These are phyloP conservation scores for Magnolia changhungtana DNA, from an alignment of 164 flowering plant genomes.

Conservation along the genomic window DNA sequence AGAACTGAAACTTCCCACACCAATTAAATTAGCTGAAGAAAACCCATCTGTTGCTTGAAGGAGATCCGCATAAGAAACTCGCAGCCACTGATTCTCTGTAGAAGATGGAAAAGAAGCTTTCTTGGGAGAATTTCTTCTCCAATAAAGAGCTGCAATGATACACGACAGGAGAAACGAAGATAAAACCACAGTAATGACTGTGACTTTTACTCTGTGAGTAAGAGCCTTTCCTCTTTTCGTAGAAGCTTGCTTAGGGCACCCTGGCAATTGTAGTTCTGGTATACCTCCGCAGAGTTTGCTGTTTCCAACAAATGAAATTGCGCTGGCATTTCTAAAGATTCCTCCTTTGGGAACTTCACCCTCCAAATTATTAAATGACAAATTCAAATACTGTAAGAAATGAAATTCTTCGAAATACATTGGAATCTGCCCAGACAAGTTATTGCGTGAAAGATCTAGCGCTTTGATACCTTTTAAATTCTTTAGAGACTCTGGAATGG, in stretches of 20 bases:
- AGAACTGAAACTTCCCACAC: constrained; percentile 6
- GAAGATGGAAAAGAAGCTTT: background rate
- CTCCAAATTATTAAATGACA: constrained; percentile 28
- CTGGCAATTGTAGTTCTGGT: constrained; percentile 11
- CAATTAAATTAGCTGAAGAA: background rate
- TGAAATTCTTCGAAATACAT: constrained; percentile 7
- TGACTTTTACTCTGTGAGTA: background rate
- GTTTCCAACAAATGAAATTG: constrained; percentile 18
- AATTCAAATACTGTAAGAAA: constrained; percentile 16
- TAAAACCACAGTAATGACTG: constrained; percentile 3
- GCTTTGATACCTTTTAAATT: constrained; percentile 7
- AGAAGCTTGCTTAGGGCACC: constrained; percentile 9
- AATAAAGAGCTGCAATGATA: background rate
- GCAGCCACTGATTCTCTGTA: background rate
- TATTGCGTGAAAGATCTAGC: constrained; percentile 24
- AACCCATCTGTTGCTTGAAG: constrained; percentile 2
- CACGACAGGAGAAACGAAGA: background rate
- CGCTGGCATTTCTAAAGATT: constrained; percentile 21
- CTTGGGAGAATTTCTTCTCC: background rate
- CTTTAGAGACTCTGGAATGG: constrained; percentile 19
- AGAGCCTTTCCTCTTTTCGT: too few relatives aligned
- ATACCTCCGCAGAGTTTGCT: constrained; percentile 26
- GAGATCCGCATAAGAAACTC: constrained; percentile 4
- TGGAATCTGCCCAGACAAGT: constrained; percentile 32
- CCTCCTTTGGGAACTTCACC: constrained; percentile 28